phyloP scores from a whole-genome alignment of 1,284 basidiomycete genomes.

The Ustilago sp. region DNA sequence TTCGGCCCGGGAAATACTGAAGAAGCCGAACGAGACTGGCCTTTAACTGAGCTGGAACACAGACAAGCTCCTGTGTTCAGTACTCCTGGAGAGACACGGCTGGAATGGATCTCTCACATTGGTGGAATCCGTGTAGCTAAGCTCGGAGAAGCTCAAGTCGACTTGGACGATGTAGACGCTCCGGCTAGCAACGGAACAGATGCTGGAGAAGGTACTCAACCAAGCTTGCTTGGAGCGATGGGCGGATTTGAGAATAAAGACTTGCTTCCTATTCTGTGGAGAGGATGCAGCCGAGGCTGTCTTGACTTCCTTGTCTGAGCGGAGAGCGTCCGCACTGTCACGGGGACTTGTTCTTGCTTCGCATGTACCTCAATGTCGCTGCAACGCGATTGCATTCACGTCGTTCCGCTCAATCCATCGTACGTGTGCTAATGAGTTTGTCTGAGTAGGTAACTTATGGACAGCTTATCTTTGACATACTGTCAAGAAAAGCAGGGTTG shows the following conservation, averaged over 20 bases:
- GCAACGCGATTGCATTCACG: neutral
- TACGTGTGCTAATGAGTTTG: neutral
- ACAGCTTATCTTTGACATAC: conserved; percentile 18
- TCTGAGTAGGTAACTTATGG: neutral
- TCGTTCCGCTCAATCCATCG: neutral
- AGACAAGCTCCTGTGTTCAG: conserved; percentile 55
- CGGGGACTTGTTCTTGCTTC: neutral
- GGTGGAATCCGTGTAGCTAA: conserved; percentile 61
- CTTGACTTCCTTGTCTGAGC: conserved; percentile 48
- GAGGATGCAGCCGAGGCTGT: conserved; percentile 51
- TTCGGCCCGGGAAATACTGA: conserved; percentile 12
- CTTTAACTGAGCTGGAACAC: conserved; percentile 41
- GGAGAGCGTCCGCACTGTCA: neutral
- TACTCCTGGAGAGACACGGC: conserved; percentile 46
- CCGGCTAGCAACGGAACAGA: neutral
- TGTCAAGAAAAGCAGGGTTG: neutral
- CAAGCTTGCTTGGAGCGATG: conserved; percentile 42
- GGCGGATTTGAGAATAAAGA: conserved; percentile 42
- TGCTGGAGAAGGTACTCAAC: neutral
- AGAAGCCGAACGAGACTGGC: conserved; percentile 43
- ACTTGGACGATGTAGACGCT: conserved; percentile 12
- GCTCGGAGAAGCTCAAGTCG: conserved; percentile 35
- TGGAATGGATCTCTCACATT: conserved; percentile 67
- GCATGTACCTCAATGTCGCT: neutral
- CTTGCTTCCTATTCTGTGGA: conserved; percentile 51